phyloP scores from a whole-genome alignment of 2,329 filamentous ascomycete species.

The Diaporthe vaccinii region DNA sequence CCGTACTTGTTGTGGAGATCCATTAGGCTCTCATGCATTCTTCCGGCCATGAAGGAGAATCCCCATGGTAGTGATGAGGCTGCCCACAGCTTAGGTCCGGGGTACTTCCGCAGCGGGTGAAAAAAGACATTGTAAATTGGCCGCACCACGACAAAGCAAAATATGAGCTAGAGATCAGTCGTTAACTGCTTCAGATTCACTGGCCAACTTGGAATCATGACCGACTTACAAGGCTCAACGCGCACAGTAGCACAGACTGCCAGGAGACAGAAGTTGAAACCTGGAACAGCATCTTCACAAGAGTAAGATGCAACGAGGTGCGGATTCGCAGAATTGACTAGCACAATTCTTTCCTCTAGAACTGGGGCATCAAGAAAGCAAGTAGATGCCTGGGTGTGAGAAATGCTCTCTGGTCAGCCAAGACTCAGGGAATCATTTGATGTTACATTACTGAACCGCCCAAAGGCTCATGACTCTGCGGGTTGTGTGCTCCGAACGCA shows the following conservation, averaged over 20 bases:
- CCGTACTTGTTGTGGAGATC: constrained; percentile 27
- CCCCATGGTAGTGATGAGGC: constrained; percentile 23
- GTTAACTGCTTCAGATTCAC: not conserved
- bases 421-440: not conserved
- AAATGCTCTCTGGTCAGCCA: not conserved
- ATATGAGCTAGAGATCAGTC: not conserved
- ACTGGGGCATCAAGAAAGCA: not conserved
- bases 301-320: not conserved
- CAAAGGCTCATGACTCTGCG: not conserved
- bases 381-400: not conserved
- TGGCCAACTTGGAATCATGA: not conserved
- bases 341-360: not conserved
- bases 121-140: constrained; percentile 34
- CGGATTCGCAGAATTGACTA: not conserved
- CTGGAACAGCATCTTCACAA: constrained; percentile 6
- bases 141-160: not conserved
- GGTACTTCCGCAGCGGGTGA: constrained; percentile 30
- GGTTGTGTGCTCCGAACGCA: not conserved
- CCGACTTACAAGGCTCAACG: not conserved
- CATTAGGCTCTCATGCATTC: constrained; percentile 10
- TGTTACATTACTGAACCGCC: not conserved
- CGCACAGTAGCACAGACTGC: not conserved
- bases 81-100: constrained; percentile 30
- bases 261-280: not conserved
- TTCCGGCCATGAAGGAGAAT: constrained; percentile 14